Conservation (phyloP, 208 protist genomes). For the Trypanosoma mega region DNA sequence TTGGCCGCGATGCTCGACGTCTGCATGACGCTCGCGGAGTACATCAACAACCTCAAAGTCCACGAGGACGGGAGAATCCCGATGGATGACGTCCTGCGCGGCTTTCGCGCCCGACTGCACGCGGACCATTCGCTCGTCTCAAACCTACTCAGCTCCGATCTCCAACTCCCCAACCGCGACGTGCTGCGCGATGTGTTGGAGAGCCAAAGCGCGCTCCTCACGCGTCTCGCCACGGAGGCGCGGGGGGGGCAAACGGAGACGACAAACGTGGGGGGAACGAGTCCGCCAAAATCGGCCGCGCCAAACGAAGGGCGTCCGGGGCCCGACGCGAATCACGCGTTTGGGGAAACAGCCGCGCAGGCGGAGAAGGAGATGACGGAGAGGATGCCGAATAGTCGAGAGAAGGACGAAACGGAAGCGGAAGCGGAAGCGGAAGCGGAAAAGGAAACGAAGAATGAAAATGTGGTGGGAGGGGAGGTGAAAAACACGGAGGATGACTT, state of each 20-base stretch:
- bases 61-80: slow-evolving; percentile 30
- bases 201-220: slow-evolving; percentile 56
- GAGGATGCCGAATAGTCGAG: background rate
- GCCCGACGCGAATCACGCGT: no score
- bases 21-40: slow-evolving; percentile 78
- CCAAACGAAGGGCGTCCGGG: no score
- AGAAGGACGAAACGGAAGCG: background rate
- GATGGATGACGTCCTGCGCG: slow-evolving; percentile 58
- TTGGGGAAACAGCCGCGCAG: background rate
- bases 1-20: slow-evolving; percentile 76
- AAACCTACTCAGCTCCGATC: slow-evolving; percentile 62
- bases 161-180: slow-evolving; percentile 53
- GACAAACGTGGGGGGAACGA: background rate
- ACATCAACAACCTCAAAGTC: slow-evolving; percentile 57
- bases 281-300: background rate
- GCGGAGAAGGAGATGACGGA: slow-evolving; percentile 1
- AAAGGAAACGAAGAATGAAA: background rate
- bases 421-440: slow-evolving; percentile 5
- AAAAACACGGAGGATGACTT: slow-evolving; percentile 56
- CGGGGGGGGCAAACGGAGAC: background rate
- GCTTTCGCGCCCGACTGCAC: slow-evolving; percentile 49
- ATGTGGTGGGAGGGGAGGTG: background rate
- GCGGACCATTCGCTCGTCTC: slow-evolving; percentile 58
- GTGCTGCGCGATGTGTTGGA: slow-evolving; percentile 47
- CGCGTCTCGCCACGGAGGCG: slow-evolving; percentile 23